Evolutionary conservation across 768 basidiomycete species (phyloP).

Genomic region (Termitomyces sp.): DNA sequence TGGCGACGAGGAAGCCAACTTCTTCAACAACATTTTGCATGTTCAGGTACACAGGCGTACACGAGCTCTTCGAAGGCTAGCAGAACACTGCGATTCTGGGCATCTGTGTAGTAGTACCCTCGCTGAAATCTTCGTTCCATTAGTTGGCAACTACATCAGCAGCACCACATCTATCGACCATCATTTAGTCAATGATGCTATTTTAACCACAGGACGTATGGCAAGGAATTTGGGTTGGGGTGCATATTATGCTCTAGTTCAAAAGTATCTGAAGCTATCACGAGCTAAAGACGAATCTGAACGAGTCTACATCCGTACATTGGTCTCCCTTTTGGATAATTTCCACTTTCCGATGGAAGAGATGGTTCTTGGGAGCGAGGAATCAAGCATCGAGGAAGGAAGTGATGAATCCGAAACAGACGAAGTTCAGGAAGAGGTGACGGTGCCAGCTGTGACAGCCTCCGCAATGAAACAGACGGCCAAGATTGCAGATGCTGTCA

Average conservation of each 20-base stretch:
- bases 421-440: neutral
- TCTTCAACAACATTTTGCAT: slow-evolving; percentile 95
- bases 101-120: slow-evolving; percentile 64
- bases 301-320: slow-evolving; percentile 75
- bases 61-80: slow-evolving; percentile 79
- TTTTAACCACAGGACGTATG: slow-evolving; percentile 72
- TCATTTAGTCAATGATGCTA: slow-evolving; percentile 86
- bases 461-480: slow-evolving; percentile 15
- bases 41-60: slow-evolving; percentile 88
- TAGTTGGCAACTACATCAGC: slow-evolving; percentile 76
- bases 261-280: slow-evolving; percentile 71
- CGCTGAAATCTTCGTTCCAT: slow-evolving; percentile 79
- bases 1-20: slow-evolving; percentile 92
- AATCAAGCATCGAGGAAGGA: slow-evolving; percentile 25
- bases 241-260: slow-evolving; percentile 72
- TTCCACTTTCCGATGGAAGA: slow-evolving; percentile 90
- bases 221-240: slow-evolving; percentile 78
- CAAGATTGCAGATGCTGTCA: slow-evolving; percentile 71
- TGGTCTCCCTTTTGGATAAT: slow-evolving; percentile 81
- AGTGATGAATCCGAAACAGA: slow-evolving; percentile 16
- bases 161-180: slow-evolving; percentile 65
- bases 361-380: slow-evolving; percentile 27
- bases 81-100: slow-evolving; percentile 66
- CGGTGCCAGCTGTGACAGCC: neutral
- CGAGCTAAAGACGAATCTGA: slow-evolving; percentile 66